Evolutionary conservation across 2,329 filamentous ascomycete genomes (phyloP).

Genomic region (Tolypocladium sp.): DNA sequence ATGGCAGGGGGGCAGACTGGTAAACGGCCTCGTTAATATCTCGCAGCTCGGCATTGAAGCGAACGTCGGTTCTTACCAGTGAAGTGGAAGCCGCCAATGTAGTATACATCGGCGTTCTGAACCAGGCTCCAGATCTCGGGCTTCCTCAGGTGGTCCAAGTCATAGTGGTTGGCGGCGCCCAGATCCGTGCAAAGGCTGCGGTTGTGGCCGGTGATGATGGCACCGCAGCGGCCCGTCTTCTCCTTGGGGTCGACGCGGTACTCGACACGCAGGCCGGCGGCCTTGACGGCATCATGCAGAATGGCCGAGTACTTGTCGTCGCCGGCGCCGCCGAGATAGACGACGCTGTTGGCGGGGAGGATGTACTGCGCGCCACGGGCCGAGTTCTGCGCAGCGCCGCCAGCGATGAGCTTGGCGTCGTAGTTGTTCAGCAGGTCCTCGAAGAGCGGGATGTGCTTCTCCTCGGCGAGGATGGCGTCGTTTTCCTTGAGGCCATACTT

Average conservation of each 20-base stretch:
- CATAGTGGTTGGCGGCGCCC: slow-evolving; percentile 94
- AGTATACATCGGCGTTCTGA: slow-evolving; percentile 80
- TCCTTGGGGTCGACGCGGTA: slow-evolving; percentile 82
- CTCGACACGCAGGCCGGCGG: slow-evolving; percentile 85
- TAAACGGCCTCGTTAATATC: neutral
- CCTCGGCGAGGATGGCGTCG: slow-evolving; percentile 92
- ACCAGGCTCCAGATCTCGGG: slow-evolving; percentile 88
- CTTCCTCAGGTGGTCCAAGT: slow-evolving; percentile 83
- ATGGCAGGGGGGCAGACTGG: slow-evolving; percentile 81
- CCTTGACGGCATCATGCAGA: slow-evolving; percentile 74
- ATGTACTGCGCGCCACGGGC: slow-evolving; percentile 95
- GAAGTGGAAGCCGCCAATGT: slow-evolving; percentile 94
- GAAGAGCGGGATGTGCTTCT: slow-evolving; percentile 82
- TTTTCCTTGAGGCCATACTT: slow-evolving; percentile 94
- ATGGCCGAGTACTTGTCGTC: slow-evolving; percentile 93
- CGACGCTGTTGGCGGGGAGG: slow-evolving; percentile 77
- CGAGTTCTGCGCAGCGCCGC: slow-evolving; percentile 95
- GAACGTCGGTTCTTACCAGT: slow-evolving; percentile 40
- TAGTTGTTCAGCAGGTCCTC: slow-evolving; percentile 90
- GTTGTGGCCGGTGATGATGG: slow-evolving; percentile 94
- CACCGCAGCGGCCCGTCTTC: slow-evolving; percentile 88
- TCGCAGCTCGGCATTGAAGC: neutral
- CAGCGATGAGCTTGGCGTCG: slow-evolving; percentile 89
- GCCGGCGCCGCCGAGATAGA: slow-evolving; percentile 90
- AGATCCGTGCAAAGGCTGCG: slow-evolving; percentile 92